Conservation (phyloP, 208 protist species). For the Crithidia fasciculata region DNA sequence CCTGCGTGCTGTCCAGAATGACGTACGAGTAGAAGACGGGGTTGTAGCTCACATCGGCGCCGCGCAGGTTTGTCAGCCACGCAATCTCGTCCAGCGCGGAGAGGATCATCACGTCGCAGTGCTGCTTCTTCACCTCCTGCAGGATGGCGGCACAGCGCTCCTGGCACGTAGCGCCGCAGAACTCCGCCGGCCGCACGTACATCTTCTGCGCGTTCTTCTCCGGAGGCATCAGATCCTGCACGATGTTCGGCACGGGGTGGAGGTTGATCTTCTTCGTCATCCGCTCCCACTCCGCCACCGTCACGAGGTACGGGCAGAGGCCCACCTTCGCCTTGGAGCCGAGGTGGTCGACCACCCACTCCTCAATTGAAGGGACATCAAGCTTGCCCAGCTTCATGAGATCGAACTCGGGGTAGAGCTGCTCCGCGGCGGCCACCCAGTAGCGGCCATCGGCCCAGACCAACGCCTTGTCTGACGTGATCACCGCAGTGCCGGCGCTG, state of each 20-base stretch:
- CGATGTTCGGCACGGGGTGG: conserved; percentile 31
- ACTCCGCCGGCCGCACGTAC: conserved; percentile 67
- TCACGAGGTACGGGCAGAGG: conserved; percentile 73
- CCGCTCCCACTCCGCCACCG: conserved; percentile 81
- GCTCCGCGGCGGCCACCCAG: conserved; percentile 91
- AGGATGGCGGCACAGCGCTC: conserved; percentile 71
- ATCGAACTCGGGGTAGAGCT: conserved; percentile 82
- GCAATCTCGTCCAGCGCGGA: conserved; percentile 93
- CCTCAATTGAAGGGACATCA: conserved; percentile 66
- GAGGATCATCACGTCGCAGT: conserved; percentile 75
- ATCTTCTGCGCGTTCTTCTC: conserved; percentile 30
- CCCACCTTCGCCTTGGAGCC: conserved; percentile 46
- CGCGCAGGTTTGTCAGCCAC: conserved; percentile 93
- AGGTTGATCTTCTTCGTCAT: conserved; percentile 62
- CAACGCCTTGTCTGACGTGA: conserved; percentile 81
- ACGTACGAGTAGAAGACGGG: conserved; percentile 92
- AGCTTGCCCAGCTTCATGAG: conserved; percentile 86
- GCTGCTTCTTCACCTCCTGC: conserved; percentile 45
- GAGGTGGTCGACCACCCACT: conserved; percentile 70
- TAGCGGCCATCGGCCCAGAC: conserved; percentile 98
- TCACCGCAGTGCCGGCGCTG: conserved; percentile 90
- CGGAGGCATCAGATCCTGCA: conserved; percentile 53
- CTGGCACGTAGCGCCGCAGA: conserved; percentile 59
- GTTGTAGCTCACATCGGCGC: conserved; percentile 88
- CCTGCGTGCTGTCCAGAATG: conserved; percentile 49